phyloP scores from a whole-genome alignment of 2,329 filamentous ascomycete genomes.

The Hypoxylon sp. region DNA sequence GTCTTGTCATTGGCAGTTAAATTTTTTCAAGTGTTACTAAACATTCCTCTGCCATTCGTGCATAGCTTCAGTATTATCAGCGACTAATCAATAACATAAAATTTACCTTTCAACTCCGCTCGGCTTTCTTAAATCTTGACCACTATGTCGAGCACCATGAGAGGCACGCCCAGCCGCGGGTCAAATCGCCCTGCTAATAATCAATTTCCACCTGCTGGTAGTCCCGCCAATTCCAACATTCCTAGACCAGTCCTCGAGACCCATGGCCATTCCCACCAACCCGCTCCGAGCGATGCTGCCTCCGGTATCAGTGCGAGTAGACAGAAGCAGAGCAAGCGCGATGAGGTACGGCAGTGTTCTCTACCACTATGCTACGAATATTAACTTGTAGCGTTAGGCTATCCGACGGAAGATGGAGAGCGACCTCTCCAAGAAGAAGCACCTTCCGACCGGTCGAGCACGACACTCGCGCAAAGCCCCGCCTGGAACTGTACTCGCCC shows the following conservation, averaged over 20 bases:
- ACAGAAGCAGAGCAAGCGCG: conserved; percentile 96
- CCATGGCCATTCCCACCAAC: conserved; percentile 56
- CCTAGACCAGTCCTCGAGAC: conserved; percentile 79
- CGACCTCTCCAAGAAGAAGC: conserved; percentile 98
- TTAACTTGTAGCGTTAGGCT: conserved; percentile 72
- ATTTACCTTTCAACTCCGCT: conserved; percentile 10
- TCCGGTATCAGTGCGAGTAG: conserved; percentile 88
- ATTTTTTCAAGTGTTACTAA: conserved; percentile 20
- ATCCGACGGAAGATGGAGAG: conserved; percentile 97
- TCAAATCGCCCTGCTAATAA: conserved; percentile 64
- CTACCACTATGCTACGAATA: conserved; percentile 45
- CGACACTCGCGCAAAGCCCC: conserved; percentile 93
- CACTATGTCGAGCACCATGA: conserved; percentile 75
- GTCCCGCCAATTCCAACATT: conserved; percentile 75
- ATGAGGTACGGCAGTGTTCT: conserved; percentile 81
- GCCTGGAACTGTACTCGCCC: conserved; percentile 93
- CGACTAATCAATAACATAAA: conserved; percentile 17
- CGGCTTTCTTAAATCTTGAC: conserved; percentile 64
- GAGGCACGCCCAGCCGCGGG: conserved; percentile 77
- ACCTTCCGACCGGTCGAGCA: conserved; percentile 81
- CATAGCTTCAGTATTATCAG: conserved; percentile 22
- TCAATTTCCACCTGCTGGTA: conserved; percentile 69
- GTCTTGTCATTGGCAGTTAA: conserved; percentile 29
- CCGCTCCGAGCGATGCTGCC: conserved; percentile 72
- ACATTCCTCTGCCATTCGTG: conserved; percentile 24